phyloP scores from a whole-genome alignment of 768 basidiomycete genomes.

The Rhizopogon roseolus region DNA sequence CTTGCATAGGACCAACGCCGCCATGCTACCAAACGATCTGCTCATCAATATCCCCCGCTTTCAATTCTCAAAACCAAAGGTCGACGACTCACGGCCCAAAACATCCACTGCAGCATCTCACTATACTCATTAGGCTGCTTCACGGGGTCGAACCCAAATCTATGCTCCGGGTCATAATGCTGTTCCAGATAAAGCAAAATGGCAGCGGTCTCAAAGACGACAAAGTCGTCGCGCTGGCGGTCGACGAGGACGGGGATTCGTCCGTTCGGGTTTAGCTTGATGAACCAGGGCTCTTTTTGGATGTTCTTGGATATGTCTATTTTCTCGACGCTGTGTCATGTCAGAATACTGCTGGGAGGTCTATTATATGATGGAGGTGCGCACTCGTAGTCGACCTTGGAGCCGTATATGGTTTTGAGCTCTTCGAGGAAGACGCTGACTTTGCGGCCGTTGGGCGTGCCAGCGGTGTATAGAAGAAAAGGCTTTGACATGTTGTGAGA shows the following conservation, averaged over 20 bases:
- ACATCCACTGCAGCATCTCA: slow-evolving; percentile 44
- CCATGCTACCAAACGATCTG: slow-evolving; percentile 16
- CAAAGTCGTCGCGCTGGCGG: slow-evolving; percentile 22
- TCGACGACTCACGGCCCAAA: slow-evolving; percentile 29
- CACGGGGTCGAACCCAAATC: slow-evolving; percentile 34
- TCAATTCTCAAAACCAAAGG: background rate
- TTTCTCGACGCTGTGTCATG: slow-evolving; percentile 6
- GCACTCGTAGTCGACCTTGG: slow-evolving; percentile 29
- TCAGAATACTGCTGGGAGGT: background rate
- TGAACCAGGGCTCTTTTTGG: slow-evolving; percentile 29
- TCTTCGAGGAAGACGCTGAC: slow-evolving; percentile 59
- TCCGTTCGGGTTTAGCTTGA: slow-evolving; percentile 37
- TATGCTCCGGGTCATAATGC: slow-evolving; percentile 37
- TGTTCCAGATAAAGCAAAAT: slow-evolving; percentile 41
- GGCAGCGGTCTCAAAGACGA: slow-evolving; percentile 40
- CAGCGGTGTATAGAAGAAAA: slow-evolving; percentile 44
- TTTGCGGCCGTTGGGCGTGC: slow-evolving; percentile 54
- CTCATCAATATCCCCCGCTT: background rate
- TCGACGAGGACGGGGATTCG: slow-evolving; percentile 35
- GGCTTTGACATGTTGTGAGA: slow-evolving; percentile 25
- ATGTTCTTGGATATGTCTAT: slow-evolving; percentile 18
- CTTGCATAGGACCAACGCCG: slow-evolving; percentile 35
- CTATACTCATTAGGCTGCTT: slow-evolving; percentile 26
- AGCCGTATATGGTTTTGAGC: slow-evolving; percentile 38
- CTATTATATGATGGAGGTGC: slow-evolving; percentile 9